Evolutionary conservation across 495 filamentous ascomycete genomes (phyloP), one percentile per base, ranked within the genome.

Genomic region (Aspergillus incahuasiensis): DNA sequence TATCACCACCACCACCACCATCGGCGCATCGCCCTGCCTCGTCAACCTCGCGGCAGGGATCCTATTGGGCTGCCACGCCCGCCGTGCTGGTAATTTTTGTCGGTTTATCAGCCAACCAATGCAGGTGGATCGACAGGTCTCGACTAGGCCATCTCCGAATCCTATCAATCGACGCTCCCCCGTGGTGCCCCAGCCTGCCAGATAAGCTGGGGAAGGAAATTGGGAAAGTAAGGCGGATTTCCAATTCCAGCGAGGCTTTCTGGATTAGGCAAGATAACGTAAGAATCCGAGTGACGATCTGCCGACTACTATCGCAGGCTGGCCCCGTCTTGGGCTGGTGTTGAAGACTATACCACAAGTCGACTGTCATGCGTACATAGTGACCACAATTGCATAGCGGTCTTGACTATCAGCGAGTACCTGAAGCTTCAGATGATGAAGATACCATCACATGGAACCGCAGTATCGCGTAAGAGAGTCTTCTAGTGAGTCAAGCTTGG

Each of bases 81-180:
- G 21, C 48, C 49, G 28, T 48, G 47, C 39, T 47, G 42, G 43
- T 22, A 18, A 11, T 12, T 43, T 42, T 48, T 52, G 32, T 46
- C 51, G 35, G 22, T 44, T 32, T 34, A 28, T 38, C 56, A 49
- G 41, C 61, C 57, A 60, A 58, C 57, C 61, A 58, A 30, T 30
- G 3, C 20, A 5, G 32, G 51, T 65, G 54, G 63, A 65, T 65
- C 59, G 56, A 56, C 59, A 55, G 59, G 59, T 62, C 63, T 61
- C 52, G 63, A 62, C 59, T 60, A 52, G 47, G 44, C 55, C 39
- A 32, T 52, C 38, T 42, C 54, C 38, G 46, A 49, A 44, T 54
- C 45, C 43, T 54, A 59, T 45, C 46, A 52, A 51, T 56, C 41
- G 22, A 38, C 35, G 52, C 52, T 57, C 56, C 62, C n/a, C 53